Evolutionary conservation across 768 basidiomycete species (phyloP).

Genomic region (Exsudoporus frostii): DNA sequence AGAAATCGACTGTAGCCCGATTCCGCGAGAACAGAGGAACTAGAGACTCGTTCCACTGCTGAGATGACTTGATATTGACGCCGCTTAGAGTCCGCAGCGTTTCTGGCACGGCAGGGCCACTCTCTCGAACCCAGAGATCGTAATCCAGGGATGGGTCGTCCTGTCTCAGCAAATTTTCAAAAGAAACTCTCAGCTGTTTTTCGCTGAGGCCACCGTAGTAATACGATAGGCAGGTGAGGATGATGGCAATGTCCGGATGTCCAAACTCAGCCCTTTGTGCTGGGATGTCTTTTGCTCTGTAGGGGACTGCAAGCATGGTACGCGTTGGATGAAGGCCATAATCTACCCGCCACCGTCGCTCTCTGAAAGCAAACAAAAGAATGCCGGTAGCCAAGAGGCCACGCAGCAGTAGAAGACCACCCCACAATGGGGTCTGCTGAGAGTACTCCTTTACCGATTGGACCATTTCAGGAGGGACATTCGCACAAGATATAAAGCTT

Average conservation of each 20-base stretch:
- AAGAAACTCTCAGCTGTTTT: constrained; percentile 29
- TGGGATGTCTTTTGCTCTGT: constrained; percentile 38
- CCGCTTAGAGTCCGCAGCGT: constrained; percentile 15
- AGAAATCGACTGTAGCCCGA: constrained; percentile 35
- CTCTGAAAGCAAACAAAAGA: constrained; percentile 28
- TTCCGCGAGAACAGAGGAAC: constrained; percentile 29
- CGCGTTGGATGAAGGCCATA: constrained; percentile 34
- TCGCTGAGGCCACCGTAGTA: constrained; percentile 35
- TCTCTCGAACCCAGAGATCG: constrained; percentile 27
- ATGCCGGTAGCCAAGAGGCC: constrained; percentile 34
- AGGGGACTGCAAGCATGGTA: constrained; percentile 37
- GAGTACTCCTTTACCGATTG: constrained; percentile 6
- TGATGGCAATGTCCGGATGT: constrained; percentile 36
- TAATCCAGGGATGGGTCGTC: constrained; percentile 34
- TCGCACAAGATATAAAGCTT: constrained; percentile 23
- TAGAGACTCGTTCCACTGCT: constrained; percentile 21
- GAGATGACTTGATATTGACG: constrained; percentile 29
- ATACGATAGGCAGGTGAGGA: constrained; percentile 37
- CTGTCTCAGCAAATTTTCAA: constrained; percentile 26
- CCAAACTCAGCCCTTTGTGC: constrained; percentile 38
- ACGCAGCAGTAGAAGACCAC: constrained; percentile 31
- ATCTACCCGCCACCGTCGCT: constrained; percentile 39
- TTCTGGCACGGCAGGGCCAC: constrained; percentile 17
- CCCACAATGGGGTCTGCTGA: constrained; percentile 12
- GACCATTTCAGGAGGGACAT: not conserved